These are phyloP conservation scores for Fusarium redolens DNA, from an alignment of 2,329 filamentous ascomycete genomes.

Conservation along the genomic window DNA sequence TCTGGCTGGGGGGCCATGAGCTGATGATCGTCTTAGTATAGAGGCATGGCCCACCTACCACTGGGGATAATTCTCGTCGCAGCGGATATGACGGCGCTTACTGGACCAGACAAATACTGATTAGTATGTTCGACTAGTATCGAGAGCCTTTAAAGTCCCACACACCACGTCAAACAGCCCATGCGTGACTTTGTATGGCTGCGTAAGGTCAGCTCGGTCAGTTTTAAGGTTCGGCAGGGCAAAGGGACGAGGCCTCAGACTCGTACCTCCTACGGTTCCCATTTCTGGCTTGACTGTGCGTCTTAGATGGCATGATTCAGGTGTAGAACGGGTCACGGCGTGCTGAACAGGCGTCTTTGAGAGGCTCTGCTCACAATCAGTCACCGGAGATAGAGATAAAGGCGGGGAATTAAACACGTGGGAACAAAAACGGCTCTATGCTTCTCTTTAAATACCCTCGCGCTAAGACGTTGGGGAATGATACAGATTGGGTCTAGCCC, in stretches of 20 bases:
- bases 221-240: not conserved
- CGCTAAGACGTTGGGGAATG: conserved; percentile 7
- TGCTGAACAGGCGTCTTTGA: not conserved
- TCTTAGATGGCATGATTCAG: conserved; percentile 5
- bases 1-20: conserved; percentile 12
- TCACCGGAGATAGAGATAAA: not conserved
- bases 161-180: conserved; percentile 30
- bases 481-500: not conserved
- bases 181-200: conserved; percentile 32
- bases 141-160: not conserved
- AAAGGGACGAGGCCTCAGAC: not conserved
- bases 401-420: conserved; percentile 1
- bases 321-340: not conserved
- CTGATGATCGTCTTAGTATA: not conserved
- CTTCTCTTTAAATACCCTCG: conserved; percentile 13
- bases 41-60: conserved; percentile 3
- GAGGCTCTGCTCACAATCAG: not conserved
- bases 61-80: conserved; percentile 28
- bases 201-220: not conserved
- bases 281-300: not conserved
- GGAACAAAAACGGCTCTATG: conserved; percentile 15
- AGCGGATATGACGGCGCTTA: conserved; percentile 28
- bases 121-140: conserved; percentile 15
- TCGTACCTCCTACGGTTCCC: conserved; percentile 22
- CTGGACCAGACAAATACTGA: conserved; percentile 6